Base-by-base conservation (phyloP, 768 basidiomycete genomes). In the Terana coerulea region DNA sequence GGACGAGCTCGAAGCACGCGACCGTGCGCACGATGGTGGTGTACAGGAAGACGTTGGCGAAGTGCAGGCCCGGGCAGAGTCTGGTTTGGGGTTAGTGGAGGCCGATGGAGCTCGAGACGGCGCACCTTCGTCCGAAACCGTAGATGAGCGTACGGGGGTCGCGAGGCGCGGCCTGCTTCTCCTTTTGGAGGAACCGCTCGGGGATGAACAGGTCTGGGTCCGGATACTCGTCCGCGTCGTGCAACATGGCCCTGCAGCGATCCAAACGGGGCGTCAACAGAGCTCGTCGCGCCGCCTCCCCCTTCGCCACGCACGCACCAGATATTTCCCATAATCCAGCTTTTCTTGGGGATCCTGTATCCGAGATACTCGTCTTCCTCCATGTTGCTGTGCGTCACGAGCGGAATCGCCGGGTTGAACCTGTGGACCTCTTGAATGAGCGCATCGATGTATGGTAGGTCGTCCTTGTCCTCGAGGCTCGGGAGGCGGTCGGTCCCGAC, bases 171-270 rank as follows among this genome's bases (percentile, higher is more conserved):
- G 10, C 10, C 2, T 28, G 10, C 37, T 33, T 5, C 33, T 31
- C 17, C 3, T 3, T n/a, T 3, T 3, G 28, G 26, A 57, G 28
- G 29, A 54, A 81, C 34, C 79, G 67, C 52, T 79, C 77, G 19
- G 79, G 79, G 19, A 68, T 64, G 68, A 78, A 78, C 29, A 56
- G 58, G 42, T 72, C 69, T 1, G 79, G 76, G 33, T 74, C 68
- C 5, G 74, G 72, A 69, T 77, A 80, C 37, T 73, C 67, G 12
- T 63, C 62, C 19, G 69, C 67, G 63, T 81, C 79, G 58, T 77
- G 76, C 6, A 75, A 26, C 17, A 61, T 53, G 21, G 30, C 51
- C 25, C 39, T 39, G 24, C 22, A 26, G 28, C 17, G 40, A n/a
- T n/a, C n/a, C n/a, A n/a, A n/a, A n/a, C n/a, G n/a, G n/a, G n/a